Conservation (phyloP, 129 eudicot genomes). For the Calendula officinalis region DNA sequence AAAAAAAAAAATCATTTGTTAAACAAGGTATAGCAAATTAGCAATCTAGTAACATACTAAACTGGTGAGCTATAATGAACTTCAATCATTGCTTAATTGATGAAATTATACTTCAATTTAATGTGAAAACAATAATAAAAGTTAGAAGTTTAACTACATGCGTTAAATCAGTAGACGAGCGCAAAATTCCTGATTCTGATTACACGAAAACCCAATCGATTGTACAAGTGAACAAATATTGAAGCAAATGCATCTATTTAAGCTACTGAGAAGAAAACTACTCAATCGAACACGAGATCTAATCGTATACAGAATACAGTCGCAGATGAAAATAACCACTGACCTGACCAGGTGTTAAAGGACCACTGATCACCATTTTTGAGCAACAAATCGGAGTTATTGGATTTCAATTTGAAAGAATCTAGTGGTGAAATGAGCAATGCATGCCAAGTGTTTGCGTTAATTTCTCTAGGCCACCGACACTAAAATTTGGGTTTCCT, state of each 20-base stretch:
- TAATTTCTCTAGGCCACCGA: conserved; percentile 9
- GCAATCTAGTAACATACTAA: too few species aligned
- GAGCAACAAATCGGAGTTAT: neutral
- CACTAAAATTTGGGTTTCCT: neutral
- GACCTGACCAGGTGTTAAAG: conserved; percentile 72
- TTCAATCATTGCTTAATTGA: too few species aligned
- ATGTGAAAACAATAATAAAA: too few species aligned
- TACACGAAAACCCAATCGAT: too few species aligned
- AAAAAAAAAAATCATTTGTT: neutral
- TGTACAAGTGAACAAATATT: neutral
- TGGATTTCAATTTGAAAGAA: conserved; percentile 7
- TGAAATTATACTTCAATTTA: too few species aligned
- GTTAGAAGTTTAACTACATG: too few species aligned
- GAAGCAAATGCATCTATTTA: neutral
- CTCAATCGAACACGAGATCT: conserved; percentile 11
- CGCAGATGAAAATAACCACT: neutral
- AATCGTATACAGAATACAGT: neutral
- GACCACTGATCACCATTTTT: conserved; percentile 52
- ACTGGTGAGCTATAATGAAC: too few species aligned
- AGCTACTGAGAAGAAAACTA: conserved; percentile 13
- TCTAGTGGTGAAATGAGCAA: neutral
- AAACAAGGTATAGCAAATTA: too few species aligned
- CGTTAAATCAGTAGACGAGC: too few species aligned
- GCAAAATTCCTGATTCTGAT: neutral
- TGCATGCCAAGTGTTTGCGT: conserved; percentile 24